phyloP scores from a whole-genome alignment of 768 basidiomycete genomes.

The Galerina marginata region DNA sequence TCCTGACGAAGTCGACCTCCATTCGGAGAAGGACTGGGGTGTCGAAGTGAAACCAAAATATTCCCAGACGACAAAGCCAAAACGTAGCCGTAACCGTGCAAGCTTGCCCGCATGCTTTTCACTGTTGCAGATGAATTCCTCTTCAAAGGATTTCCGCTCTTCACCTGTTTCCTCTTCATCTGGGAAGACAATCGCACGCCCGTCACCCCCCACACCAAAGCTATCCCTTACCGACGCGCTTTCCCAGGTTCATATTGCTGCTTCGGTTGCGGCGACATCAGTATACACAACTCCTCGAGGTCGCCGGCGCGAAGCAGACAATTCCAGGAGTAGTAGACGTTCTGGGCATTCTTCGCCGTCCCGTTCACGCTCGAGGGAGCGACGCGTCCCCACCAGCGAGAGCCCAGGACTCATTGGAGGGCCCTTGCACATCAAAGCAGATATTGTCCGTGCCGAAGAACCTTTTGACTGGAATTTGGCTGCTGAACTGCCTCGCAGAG shows the following conservation, averaged over 20 bases:
- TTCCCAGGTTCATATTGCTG: conserved; percentile 27
- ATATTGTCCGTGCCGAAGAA: background rate
- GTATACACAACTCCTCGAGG: conserved; percentile 57
- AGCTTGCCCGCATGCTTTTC: conserved; percentile 81
- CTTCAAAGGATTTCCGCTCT: conserved; percentile 35
- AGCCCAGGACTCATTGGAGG: conserved; percentile 5
- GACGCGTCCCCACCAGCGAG: conserved; percentile 24
- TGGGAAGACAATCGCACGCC: conserved; percentile 49
- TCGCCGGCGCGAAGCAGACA: conserved; percentile 48
- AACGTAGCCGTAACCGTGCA: conserved; percentile 66
- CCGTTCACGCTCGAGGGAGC: conserved; percentile 49
- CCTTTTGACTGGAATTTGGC: conserved; percentile 14
- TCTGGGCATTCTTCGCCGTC: conserved; percentile 38
- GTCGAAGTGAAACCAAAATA: conserved; percentile 26
- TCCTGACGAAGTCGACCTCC: conserved; percentile 34
- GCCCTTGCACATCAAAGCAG: background rate
- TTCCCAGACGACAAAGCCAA: conserved; percentile 41
- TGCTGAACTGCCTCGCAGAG: conserved; percentile 51
- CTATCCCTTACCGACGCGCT: conserved; percentile 38
- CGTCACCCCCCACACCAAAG: conserved; percentile 70
- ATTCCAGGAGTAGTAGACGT: conserved; percentile 35
- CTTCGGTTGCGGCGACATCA: conserved; percentile 29
- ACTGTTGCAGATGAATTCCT: conserved; percentile 60
- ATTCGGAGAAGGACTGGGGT: conserved; percentile 30
- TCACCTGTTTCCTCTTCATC: conserved; percentile 56